Evolutionary conservation across 305 asterid species (phyloP).

Genomic region (Ajuga reptans): DNA sequence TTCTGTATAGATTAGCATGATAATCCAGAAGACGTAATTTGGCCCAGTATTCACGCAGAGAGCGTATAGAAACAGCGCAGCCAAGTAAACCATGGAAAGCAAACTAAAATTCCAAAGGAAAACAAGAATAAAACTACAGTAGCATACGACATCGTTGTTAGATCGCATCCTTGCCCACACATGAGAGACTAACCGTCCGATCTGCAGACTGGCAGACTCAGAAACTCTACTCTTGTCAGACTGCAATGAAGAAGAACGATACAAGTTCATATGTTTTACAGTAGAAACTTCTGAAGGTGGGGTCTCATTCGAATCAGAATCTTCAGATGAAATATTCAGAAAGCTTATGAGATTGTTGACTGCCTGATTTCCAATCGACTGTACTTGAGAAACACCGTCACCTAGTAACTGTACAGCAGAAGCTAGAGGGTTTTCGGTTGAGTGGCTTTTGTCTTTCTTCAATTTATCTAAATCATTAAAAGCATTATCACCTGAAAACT

Average conservation of each 20-base stretch:
- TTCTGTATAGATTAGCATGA: slow-evolving; percentile 87
- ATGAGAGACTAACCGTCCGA: slow-evolving; percentile 67
- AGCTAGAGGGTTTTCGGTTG: slow-evolving; percentile 59
- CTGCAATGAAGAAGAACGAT: slow-evolving; percentile 54
- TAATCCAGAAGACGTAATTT: slow-evolving; percentile 76
- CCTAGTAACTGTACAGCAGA: slow-evolving; percentile 88
- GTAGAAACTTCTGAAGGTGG: slow-evolving; percentile 29
- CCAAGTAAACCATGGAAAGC: slow-evolving; percentile 91
- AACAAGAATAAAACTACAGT: slow-evolving; percentile 78
- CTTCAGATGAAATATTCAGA: slow-evolving; percentile 64
- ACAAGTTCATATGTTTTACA: slow-evolving; percentile 23
- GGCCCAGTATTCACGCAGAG: slow-evolving; percentile 95
- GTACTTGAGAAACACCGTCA: slow-evolving; percentile 84
- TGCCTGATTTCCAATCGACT: slow-evolving; percentile 86
- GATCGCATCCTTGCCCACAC: slow-evolving; percentile 87
- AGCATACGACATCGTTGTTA: slow-evolving; percentile 87
- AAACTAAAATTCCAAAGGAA: slow-evolving; percentile 96
- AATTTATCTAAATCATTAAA: slow-evolving; percentile 30
- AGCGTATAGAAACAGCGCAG: slow-evolving; percentile 80
- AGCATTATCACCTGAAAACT: slow-evolving; percentile 30
- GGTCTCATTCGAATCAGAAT: slow-evolving; percentile 51
- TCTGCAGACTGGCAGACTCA: slow-evolving; percentile 66
- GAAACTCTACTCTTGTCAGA: slow-evolving; percentile 68
- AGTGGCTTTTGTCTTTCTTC: slow-evolving; percentile 38
- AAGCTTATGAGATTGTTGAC: slow-evolving; percentile 73